Conservation (phyloP, 2,329 filamentous ascomycete species). For the Monilinia aucupariae region DNA sequence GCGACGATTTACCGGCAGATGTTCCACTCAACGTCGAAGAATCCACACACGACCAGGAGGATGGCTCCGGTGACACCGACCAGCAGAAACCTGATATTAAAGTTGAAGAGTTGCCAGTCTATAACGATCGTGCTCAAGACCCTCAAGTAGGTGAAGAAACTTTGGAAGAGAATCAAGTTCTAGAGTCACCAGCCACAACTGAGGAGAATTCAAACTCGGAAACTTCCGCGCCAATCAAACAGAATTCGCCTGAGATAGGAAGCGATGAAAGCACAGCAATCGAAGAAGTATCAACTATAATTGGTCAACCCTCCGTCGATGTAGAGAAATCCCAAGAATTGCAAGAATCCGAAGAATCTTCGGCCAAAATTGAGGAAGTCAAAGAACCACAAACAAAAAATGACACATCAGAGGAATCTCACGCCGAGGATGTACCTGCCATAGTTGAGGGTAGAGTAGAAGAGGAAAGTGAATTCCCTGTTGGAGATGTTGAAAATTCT, state of each 20-base stretch:
- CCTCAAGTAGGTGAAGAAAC: background rate
- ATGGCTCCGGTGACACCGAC: background rate
- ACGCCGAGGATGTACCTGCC: background rate
- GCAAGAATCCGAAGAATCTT: background rate
- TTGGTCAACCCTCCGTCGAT: background rate
- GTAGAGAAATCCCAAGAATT: background rate
- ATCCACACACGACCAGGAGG: background rate
- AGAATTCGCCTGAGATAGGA: background rate
- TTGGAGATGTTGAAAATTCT: background rate
- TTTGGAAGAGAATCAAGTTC: background rate
- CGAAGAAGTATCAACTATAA: background rate
- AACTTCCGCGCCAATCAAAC: background rate
- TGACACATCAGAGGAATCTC: background rate
- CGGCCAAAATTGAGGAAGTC: background rate
- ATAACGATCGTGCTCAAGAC: background rate
- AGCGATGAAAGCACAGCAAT: background rate
- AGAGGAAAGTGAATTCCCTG: background rate
- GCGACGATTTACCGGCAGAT: background rate
- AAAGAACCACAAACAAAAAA: background rate
- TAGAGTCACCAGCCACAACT: background rate
- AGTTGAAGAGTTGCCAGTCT: background rate
- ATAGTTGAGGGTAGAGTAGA: background rate
- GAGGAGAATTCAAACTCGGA: background rate
- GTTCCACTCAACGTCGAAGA: background rate
- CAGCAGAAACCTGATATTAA: background rate